Evolutionary conservation across 75 land plant species (phyloP).

Genomic region (Selaginella moellendorffii): DNA sequence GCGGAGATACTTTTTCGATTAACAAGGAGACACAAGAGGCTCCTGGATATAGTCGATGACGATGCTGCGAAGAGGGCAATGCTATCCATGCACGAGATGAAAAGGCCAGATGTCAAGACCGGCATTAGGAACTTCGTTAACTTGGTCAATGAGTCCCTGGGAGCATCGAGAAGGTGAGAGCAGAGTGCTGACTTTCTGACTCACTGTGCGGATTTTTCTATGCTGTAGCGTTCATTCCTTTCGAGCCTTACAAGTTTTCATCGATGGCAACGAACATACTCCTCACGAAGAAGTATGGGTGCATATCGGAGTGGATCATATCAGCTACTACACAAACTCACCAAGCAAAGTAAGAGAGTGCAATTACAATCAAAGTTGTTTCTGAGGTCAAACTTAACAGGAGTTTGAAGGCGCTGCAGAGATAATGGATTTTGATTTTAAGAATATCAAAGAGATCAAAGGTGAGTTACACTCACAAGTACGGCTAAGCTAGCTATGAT

Average conservation of each 20-base stretch:
- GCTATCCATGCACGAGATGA: conserved; percentile 8
- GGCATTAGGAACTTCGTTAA: conserved; percentile 15
- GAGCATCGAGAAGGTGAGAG: conserved; percentile 15
- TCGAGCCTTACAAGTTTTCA: conserved; percentile 1
- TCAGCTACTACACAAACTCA: not conserved
- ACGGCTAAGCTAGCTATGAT: too few species aligned
- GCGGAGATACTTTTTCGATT: conserved; percentile 15
- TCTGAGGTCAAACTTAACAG: too few species aligned
- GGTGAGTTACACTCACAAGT: not conserved
- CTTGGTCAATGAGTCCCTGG: conserved; percentile 16
- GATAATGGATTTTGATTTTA: not conserved
- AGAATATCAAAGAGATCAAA: not conserved
- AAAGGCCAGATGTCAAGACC: conserved; percentile 9
- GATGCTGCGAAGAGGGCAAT: conserved; percentile 7
- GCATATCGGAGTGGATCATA: conserved; percentile 8
- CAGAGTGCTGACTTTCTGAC: too few species aligned
- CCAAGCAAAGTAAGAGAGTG: not conserved
- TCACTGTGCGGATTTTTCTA: not conserved
- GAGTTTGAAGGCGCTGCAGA: not conserved
- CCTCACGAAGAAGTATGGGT: conserved; percentile 12
- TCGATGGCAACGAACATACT: conserved; percentile 3
- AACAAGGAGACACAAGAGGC: conserved; percentile 1
- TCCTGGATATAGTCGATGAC: conserved; percentile 11
- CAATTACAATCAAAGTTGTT: too few species aligned
- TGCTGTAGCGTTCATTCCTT: conserved; percentile 15